Conservation (phyloP, 2,329 filamentous ascomycete genomes). For the Fusarium proliferatum region DNA sequence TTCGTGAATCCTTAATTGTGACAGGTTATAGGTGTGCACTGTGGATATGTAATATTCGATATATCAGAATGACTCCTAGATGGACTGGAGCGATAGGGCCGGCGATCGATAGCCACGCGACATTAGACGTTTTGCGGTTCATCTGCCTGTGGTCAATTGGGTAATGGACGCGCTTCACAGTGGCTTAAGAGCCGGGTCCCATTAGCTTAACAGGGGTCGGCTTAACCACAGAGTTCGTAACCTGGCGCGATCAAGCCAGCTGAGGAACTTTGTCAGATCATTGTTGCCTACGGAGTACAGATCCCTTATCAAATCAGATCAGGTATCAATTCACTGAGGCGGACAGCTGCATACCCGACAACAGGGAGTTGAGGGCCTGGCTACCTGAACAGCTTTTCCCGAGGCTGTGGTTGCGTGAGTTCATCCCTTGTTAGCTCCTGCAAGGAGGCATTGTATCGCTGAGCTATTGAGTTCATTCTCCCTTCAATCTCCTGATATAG, state of each 20-base stretch:
- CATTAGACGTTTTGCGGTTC: constrained; percentile 12
- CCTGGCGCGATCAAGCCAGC: background rate
- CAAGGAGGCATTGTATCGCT: constrained; percentile 26
- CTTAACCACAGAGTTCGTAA: background rate
- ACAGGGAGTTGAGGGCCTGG: constrained; percentile 21
- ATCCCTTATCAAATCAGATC: background rate
- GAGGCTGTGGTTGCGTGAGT: constrained; percentile 32
- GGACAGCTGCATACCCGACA: constrained; percentile 42
- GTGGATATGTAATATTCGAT: background rate
- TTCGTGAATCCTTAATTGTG: background rate
- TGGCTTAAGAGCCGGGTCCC: constrained; percentile 10
- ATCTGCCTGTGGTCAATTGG: constrained; percentile 21
- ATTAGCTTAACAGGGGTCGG: constrained; percentile 20
- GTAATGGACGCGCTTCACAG: constrained; percentile 11
- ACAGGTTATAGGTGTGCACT: background rate
- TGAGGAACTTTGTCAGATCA: constrained; percentile 16
- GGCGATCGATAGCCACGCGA: constrained; percentile 13
- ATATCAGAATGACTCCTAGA: constrained; percentile 9
- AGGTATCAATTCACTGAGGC: constrained; percentile 11
- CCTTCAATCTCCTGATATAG: background rate
- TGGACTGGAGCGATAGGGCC: background rate
- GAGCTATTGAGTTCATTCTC: background rate
- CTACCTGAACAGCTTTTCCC: constrained; percentile 17
- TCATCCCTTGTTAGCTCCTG: constrained; percentile 30
- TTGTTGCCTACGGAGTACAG: background rate